Base-by-base conservation (phyloP, 2,329 filamentous ascomycete species). In the Geoglossum cookeanum region DNA sequence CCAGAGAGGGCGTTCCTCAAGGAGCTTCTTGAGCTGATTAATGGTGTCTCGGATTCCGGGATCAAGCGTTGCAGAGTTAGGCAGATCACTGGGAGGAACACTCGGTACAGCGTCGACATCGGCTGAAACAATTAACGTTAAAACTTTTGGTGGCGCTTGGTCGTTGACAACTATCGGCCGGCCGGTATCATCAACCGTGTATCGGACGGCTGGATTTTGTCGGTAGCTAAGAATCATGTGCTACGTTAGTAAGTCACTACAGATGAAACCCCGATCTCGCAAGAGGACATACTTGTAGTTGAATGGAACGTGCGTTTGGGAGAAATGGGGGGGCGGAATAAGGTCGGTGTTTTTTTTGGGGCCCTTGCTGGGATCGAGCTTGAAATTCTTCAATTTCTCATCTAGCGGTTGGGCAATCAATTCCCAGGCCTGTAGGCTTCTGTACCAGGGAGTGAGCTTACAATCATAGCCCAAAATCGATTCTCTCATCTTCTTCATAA, bases 1-100 rank as follows among this genome's bases (percentile, higher is more conserved):
- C 81, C 90, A 94, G 51, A 95, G 80, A 0, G 90, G 89, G 0
- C 91, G 79, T 56, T 83, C 72, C 3, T 81, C 74, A 64, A 97
- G 83, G 4, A 87, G 77, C 0, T 74, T 70, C 58, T 78, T 72
- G 48, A 96, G 73, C 44, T 79, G 74, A 1, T 71, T 72, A 62
- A 94, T 79, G 27, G 88, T 75, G 29, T 78, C 73, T 58, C 78
- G 78, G 56, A 90, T 75, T 35, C 78, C 73, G 1, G 75, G 71
- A 60, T 86, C 72, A 48, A 75, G 70, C 4, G 68, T 69, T 3
- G 68, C 66, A 58, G 78, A 71, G 6, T 72, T 68, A 1, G 70
- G 78, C 0, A 80, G 74, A 64, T 78, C 73, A 30, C 78, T 72
- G 29, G 80, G 80, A 0, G 79, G 77, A 1, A 75, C 70, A 22